These are phyloP conservation scores for Cynanchum wilfordii DNA, from an alignment of 257 asterid genomes.

Conservation along the genomic window DNA sequence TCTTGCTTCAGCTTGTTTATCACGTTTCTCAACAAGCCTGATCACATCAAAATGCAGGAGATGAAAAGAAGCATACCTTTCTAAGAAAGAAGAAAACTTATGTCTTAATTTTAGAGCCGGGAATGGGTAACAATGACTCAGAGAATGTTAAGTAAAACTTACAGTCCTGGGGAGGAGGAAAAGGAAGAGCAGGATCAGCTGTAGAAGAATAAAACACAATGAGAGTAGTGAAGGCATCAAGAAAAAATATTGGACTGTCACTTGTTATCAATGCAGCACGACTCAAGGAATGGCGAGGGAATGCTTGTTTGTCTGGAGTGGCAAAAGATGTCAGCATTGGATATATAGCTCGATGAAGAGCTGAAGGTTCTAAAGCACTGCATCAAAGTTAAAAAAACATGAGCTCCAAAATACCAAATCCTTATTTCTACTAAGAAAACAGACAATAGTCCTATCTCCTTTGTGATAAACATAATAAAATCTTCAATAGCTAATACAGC, in stretches of 20 bases:
- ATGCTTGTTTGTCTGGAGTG: constrained; percentile 85
- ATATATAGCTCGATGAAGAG: constrained; percentile 83
- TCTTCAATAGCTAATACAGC: not conserved
- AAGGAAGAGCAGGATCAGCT: constrained; percentile 81
- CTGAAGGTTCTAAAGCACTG: constrained; percentile 93
- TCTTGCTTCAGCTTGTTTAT: constrained; percentile 91
- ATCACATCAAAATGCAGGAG: constrained; percentile 9
- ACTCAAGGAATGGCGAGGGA: constrained; percentile 95
- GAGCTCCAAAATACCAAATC: constrained; percentile 11
- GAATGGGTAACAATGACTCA: not conserved
- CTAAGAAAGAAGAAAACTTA: not conserved
- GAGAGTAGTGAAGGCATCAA: constrained; percentile 83
- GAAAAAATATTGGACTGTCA: constrained; percentile 96
- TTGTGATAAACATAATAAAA: not conserved
- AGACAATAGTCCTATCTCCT: not conserved
- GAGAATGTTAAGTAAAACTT: constrained; percentile 35
- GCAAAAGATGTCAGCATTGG: constrained; percentile 76
- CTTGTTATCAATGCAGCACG: constrained; percentile 96
- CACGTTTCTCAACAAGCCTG: constrained; percentile 79
- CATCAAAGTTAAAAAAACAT: constrained; percentile 28
- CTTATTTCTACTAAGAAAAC: not conserved
- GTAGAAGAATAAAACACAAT: constrained; percentile 87
- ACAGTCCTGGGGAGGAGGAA: constrained; percentile 99
- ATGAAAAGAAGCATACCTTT: constrained; percentile 4
- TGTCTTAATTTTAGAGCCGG: too few species aligned